Percentiles rank a stretch among this genome's conserved stretches.
Conservation (phyloP, 2,329 filamentous ascomycete species). For the Curvularia spicifera region DNA sequence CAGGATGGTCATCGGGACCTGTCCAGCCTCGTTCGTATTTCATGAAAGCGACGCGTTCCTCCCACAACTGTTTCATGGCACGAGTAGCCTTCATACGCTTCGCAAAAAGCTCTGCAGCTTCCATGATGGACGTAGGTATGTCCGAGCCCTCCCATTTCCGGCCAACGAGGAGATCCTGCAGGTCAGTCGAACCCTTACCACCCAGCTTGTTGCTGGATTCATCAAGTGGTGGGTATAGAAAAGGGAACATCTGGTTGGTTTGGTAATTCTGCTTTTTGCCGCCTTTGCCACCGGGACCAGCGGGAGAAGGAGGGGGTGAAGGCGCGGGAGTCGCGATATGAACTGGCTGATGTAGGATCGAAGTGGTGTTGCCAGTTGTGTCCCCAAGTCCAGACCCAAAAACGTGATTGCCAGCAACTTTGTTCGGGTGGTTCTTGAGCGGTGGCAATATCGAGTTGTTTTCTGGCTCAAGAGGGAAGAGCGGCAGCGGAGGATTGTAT, state of each 20-base stretch:
- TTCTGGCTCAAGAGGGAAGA: conserved; percentile 85
- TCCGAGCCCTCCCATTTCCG: conserved; percentile 92
- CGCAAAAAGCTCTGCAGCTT: conserved; percentile 91
- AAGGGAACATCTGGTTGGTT: conserved; percentile 98
- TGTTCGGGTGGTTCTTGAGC: conserved; percentile 74
- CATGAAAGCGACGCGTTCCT: conserved; percentile 88
- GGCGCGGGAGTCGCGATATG: conserved; percentile 98
- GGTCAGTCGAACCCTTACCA: conserved; percentile 81
- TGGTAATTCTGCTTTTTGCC: conserved; percentile 99
- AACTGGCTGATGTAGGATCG: conserved; percentile 92
- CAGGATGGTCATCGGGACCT: conserved; percentile 55
- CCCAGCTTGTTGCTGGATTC: conserved; percentile 87
- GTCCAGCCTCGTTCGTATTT: conserved; percentile 93
- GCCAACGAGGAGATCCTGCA: conserved; percentile 80
- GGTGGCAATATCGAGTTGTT: conserved; percentile 90
- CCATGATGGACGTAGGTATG: conserved; percentile 90
- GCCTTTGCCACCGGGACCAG: conserved; percentile 81
- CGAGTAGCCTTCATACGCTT: conserved; percentile 88
- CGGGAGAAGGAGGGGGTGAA: conserved; percentile 91
- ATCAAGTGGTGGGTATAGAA: conserved; percentile 93
- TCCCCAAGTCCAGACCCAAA: conserved; percentile 60
- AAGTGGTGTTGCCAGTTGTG: conserved; percentile 58
- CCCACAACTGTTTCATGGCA: conserved; percentile 91
- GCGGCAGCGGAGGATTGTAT: conserved; percentile 84
- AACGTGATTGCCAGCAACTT: conserved; percentile 55